Base-by-base conservation (phyloP, 1,284 basidiomycete genomes). In the Cryptococcus sp. region DNA sequence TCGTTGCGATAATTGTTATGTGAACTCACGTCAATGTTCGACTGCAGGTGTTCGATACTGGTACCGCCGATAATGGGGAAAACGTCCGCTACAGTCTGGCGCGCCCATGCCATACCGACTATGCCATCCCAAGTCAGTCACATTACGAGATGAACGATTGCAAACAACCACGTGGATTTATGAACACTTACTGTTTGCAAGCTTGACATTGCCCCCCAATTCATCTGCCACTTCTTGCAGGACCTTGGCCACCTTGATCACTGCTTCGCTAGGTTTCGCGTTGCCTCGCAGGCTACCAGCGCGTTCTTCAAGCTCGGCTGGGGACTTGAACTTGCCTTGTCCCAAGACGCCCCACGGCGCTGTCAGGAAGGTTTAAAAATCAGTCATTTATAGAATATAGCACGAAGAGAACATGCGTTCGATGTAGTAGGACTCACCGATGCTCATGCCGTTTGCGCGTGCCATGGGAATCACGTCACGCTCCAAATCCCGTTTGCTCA, bases 391-490 rank as follows among this genome's bases (percentile, higher is more conserved):
- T 11, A 38, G 39, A 13, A 20, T 37, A 29, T 46, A 13, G 17
- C 17, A 22, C 8, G 8, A 25, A 8, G 8, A 5, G 39, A 25
- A n/a, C 13, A 26, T 25, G 40, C 19, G 15, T 16, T 26, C 16
- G 8, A 40, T 8, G 3, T 4, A 11, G 20, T 38, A 20, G 8
- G 13, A 64, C 66, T 52, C 29, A 67, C 64, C 64, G 37, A 82
- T 64, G 0, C 78, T 79, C 78, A 81, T 76, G 50, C 81, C 80
- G 51, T 81, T 80, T 54, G 61, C 67, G 37, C 77, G 75, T 49
- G 72, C 77, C 84, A 86, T 85, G 6, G 84, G 84, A 50, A 87
- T 80, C 61, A 86, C 82, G n/a, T 86, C 84, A 15, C 83, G 78
- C 74, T 86, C 85, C 54, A 85, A 76, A 57, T 83, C 83, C 47